Conservation (phyloP, 228 moss, liverwort and hornwort genomes). For the Sphagnum fallax region DNA sequence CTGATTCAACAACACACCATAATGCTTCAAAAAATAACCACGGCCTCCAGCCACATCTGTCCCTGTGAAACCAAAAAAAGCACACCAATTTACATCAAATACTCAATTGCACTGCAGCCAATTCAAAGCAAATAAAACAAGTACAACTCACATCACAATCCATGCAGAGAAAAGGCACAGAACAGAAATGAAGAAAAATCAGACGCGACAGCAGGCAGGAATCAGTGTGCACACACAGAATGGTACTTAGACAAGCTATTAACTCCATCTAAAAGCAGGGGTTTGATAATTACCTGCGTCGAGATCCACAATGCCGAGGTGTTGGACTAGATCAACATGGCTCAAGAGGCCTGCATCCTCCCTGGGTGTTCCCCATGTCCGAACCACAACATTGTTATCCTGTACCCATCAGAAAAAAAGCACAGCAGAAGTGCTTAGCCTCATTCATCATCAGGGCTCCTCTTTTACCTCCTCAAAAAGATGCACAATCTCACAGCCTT, state of each 20-base stretch:
- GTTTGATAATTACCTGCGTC: conserved; percentile 34
- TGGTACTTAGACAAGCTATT: no score
- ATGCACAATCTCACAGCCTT: no score
- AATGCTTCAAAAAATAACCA: conserved; percentile 77
- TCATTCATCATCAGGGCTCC: no score
- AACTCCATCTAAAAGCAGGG: no score
- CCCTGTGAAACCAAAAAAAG: conserved; percentile 25
- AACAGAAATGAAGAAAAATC: background rate
- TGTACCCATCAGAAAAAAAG: conserved; percentile 10
- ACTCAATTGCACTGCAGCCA: no score
- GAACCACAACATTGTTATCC: conserved; percentile 57
- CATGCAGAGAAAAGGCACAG: background rate
- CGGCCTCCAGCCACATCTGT: conserved; percentile 81
- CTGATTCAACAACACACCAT: conserved; percentile 83
- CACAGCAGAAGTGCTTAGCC: no score
- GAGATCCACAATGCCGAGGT: conserved; percentile 80
- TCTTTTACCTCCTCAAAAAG: no score
- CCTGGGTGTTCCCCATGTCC: conserved; percentile 54
- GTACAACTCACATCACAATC: background rate
- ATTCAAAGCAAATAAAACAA: no score
- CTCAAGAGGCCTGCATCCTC: conserved; percentile 49
- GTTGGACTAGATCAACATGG: conserved; percentile 84
- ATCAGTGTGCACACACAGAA: no score
- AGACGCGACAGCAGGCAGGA: no score
- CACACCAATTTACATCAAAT: background rate